Base-by-base conservation (phyloP, 306 rosid species). In the Cercis canadensis region DNA sequence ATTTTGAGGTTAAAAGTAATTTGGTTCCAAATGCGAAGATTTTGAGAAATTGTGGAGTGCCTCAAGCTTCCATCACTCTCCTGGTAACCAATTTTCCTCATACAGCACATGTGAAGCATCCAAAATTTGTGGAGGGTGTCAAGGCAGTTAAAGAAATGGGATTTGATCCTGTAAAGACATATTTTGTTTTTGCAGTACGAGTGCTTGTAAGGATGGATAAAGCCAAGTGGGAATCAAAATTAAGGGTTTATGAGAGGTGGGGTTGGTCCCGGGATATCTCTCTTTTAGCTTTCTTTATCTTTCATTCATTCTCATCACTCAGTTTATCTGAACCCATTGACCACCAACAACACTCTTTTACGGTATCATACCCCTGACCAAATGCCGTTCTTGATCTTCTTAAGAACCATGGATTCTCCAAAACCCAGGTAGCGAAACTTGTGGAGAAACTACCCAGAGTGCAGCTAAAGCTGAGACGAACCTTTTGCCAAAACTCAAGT, bases 401-500 rank as follows among this genome's bases (percentile, higher is more conserved):
- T 4, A 70, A 32, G 29, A 70, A 17, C 34, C n/a, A 63, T 52
- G 73, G 58, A 0, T 74, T 74, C 67, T 74, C 67, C 0, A 15
- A 67, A 1, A 46, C 80, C 21, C 84, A 80, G 16, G 45, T 83
- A 41, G 63, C 59, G 9, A 62, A 32, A 36, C 1, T 80, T 21
- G 61, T 83, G n/a, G 60, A 11, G 47, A 24, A 29, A 3, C 0
- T 0, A 4, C 84, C 88, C 5, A 3, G 0, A 4, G 3, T 80
- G 6, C 78, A 17, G 13, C 45, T 6, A 51, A 80, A 29, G 57
- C 85, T 17, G 62, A 71, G 49, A 75, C 58, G 4, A 70, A 45
- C 62, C 61, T 75, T 41, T 47, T 64, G 17, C 80, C 81, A 70
- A 75, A 80, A 62, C 41, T 80, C 21, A 32, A 67, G 57, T 75